phyloP scores from a whole-genome alignment of 179 eudicot species.

The Camellia oleifera region DNA sequence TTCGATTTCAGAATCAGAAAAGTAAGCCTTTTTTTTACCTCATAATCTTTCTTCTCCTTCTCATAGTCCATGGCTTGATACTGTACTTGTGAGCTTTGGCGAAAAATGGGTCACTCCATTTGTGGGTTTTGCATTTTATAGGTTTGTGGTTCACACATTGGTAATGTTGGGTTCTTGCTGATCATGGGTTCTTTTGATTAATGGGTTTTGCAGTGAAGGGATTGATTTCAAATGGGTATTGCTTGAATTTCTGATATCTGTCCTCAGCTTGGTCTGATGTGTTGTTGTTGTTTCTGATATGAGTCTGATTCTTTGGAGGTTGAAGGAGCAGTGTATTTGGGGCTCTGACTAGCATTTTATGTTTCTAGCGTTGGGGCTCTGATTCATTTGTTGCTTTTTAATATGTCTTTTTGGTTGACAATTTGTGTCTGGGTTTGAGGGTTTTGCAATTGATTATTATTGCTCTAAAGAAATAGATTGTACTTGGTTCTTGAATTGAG shows the following conservation, averaged over 20 bases:
- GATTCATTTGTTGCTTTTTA: not conserved
- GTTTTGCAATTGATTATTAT: not conserved
- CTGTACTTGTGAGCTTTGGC: constrained; percentile 6
- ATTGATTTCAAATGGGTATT: not conserved
- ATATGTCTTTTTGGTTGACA: not conserved
- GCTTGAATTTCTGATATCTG: not conserved
- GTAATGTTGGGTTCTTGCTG: constrained; percentile 11
- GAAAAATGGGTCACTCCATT: constrained; percentile 7
- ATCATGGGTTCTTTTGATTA: constrained; percentile 14
- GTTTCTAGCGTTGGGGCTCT: not conserved
- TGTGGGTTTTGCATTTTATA: constrained; percentile 24
- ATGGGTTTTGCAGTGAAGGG: not conserved
- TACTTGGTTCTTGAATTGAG: not conserved
- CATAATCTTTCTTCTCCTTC: constrained; percentile 3
- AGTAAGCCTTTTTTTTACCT: not conserved
- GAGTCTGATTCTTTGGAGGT: constrained; percentile 7
- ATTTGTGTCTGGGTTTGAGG: constrained; percentile 13
- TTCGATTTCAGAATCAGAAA: not conserved
- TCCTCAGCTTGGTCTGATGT: not conserved
- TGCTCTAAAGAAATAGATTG: not conserved
- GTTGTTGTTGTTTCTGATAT: not conserved
- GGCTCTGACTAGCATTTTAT: not conserved
- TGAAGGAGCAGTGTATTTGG: not conserved
- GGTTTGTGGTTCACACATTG: not conserved
- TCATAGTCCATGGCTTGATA: not conserved